Conservation (phyloP, 371 early-diverging fungal species). For the Fennellomyces sp. region DNA sequence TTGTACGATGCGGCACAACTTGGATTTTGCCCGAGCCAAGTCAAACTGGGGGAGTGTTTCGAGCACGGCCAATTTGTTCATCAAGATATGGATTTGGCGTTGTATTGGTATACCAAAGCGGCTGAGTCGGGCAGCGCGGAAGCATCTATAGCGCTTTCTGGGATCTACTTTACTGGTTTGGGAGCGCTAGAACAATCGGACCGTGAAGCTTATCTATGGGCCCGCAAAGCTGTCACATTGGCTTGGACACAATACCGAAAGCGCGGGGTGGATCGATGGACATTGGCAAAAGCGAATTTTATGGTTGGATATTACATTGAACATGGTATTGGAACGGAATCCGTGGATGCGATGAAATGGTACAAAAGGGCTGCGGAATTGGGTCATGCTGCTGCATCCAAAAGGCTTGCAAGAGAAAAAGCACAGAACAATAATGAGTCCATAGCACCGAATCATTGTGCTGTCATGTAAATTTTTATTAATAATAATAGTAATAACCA, state of each 20-base stretch:
- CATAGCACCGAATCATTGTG: background rate
- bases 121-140: conserved; percentile 83
- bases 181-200: conserved; percentile 77
- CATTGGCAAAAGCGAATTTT: conserved; percentile 76
- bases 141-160: conserved; percentile 80
- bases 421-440: background rate
- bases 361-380: conserved; percentile 71
- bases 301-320: conserved; percentile 78
- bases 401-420: background rate
- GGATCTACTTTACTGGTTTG: conserved; percentile 88
- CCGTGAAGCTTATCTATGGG: conserved; percentile 87
- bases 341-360: conserved; percentile 60
- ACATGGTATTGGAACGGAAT: conserved; percentile 60
- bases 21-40: conserved; percentile 90
- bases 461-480: background rate
- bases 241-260: conserved; percentile 53
- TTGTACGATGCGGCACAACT: conserved; percentile 86
- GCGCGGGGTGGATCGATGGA: conserved; percentile 6
- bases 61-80: conserved; percentile 87
- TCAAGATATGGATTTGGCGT: conserved; percentile 81
- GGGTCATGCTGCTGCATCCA: conserved; percentile 30
- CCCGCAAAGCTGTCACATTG: conserved; percentile 70
- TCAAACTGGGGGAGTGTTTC: conserved; percentile 89
- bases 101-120: conserved; percentile 94
- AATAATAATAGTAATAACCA: background rate